Evolutionary conservation across 129 eudicot species (phyloP), one percentile per base, ranked within the genome.

Genomic region (Pseudognaphalium luteoalbum): DNA sequence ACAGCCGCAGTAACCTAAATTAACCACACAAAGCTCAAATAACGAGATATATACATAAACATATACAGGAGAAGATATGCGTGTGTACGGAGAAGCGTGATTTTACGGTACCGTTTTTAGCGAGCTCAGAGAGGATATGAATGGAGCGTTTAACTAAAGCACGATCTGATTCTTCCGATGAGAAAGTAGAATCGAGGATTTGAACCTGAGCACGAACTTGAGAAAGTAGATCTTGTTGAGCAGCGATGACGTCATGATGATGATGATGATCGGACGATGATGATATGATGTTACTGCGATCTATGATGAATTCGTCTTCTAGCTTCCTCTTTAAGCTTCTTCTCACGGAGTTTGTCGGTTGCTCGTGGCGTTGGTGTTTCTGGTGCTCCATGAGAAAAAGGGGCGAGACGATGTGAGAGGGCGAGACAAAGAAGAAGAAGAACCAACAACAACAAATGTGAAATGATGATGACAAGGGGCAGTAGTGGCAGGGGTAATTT

Each of bases 291-390:
- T 70, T 74, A 58, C 70, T 73, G 33, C 76, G 81, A 28, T 75
- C 83, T 56, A 52, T 67, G 61, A 75, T 75, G 73, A 77, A 71
- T 34, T 81, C 86, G 37, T 81, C 80, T 44, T 84, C 88, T 6
- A 87, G 85, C 84, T 81, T 87, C 84, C 88, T 76, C 84, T 87
- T 87, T 73, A 78, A 82, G 85, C 91, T 86, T 80, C 86, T 76
- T 80, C 85, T 84, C 75, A 81, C 91, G 80, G 83, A 42, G 68
- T 66, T 81, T 66, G 86, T 71, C 52, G 85, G 71, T 83, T 86
- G 83, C 47, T 85, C 68, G 39, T 79, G 88, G 70, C 87, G 85
- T 32, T 63, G 68, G 42, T 78, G 68, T 54, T 78, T 82, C 72
- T 66, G 73, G 66, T 51, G 64, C 86, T 82, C 91, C 86, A 87